phyloP scores from a whole-genome alignment of 495 filamentous ascomycete species.

The Talaromyces proteolyticus region DNA sequence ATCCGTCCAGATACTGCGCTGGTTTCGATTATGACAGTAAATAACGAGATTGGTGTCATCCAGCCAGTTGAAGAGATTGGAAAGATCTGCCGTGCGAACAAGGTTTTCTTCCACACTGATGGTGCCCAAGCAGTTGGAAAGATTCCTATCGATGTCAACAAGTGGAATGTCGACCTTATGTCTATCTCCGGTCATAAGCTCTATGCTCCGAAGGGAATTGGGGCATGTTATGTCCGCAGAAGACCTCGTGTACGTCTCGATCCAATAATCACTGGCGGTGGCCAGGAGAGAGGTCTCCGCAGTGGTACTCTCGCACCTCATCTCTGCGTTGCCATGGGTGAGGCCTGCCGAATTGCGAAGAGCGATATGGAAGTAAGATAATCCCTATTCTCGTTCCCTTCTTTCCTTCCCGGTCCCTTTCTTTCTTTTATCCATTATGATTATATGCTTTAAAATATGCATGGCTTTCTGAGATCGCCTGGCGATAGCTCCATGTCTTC shows the following conservation, averaged over 20 bases:
- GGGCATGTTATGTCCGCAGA: constrained; percentile 90
- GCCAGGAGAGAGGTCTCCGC: constrained; percentile 88
- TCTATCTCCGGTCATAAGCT: constrained; percentile 99
- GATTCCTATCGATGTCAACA: constrained; percentile 93
- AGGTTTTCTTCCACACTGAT: constrained; percentile 99
- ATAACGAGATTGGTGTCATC: constrained; percentile 98
- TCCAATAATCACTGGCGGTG: constrained; percentile 92
- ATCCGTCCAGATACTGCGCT: constrained; percentile 87
- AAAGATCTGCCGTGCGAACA: constrained; percentile 81
- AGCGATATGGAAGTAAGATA: constrained; percentile 80
- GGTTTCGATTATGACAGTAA: constrained; percentile 97
- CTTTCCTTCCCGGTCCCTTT: constrained; percentile 6
- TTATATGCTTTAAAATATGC: constrained; percentile 50
- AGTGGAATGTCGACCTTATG: constrained; percentile 96
- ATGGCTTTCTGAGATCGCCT: constrained; percentile 53
- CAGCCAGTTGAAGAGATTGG: constrained; percentile 94
- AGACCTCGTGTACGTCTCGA: constrained; percentile 90
- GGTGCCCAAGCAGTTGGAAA: constrained; percentile 95
- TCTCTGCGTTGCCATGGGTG: constrained; percentile 86
- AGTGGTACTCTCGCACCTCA: constrained; percentile 91
- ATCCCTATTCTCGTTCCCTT: not conserved
- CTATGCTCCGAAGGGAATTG: constrained; percentile 95
- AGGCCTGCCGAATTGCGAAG: constrained; percentile 86
- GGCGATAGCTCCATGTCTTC: constrained; percentile 33
- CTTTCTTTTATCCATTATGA: constrained; percentile 19